Evolutionary conservation across 257 asterid species (phyloP).

Genomic region (Forsythia viridissima): DNA sequence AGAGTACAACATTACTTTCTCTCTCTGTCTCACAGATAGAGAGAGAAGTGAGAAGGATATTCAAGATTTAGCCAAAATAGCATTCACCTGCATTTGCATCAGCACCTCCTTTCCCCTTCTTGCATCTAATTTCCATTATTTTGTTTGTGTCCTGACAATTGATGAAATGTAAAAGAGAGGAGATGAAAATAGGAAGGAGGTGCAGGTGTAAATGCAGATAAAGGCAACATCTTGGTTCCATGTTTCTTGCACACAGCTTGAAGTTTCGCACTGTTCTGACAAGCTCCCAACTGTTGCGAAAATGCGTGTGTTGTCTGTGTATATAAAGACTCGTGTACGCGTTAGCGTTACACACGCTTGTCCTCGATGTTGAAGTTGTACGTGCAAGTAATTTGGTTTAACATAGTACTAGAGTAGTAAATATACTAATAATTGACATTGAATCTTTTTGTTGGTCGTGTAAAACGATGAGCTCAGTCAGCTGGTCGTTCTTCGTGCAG

Average conservation of each 20-base stretch:
- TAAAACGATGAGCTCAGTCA: no score
- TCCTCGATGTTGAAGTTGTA: no score
- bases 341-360: not conserved
- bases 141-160: not conserved
- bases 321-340: not conserved
- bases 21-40: not conserved
- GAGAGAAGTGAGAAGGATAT: not conserved
- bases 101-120: constrained; percentile 31
- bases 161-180: not conserved
- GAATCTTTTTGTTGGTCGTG: no score
- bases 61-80: constrained; percentile 15
- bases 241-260: not conserved
- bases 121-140: not conserved
- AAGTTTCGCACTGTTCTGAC: not conserved
- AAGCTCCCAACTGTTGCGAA: not conserved
- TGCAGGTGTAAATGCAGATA: constrained; percentile 65
- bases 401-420: no score
- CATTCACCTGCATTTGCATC: constrained; percentile 41
- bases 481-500: no score
- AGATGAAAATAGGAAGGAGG: constrained; percentile 24
- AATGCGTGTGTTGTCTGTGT: not conserved
- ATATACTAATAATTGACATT: no score
- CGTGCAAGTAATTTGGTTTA: no score
- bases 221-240: constrained; percentile 36
- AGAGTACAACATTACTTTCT: not conserved